These are phyloP conservation scores for Cadophora gregata DNA, from an alignment of 2,329 filamentous ascomycete species.

Conservation along the genomic window DNA sequence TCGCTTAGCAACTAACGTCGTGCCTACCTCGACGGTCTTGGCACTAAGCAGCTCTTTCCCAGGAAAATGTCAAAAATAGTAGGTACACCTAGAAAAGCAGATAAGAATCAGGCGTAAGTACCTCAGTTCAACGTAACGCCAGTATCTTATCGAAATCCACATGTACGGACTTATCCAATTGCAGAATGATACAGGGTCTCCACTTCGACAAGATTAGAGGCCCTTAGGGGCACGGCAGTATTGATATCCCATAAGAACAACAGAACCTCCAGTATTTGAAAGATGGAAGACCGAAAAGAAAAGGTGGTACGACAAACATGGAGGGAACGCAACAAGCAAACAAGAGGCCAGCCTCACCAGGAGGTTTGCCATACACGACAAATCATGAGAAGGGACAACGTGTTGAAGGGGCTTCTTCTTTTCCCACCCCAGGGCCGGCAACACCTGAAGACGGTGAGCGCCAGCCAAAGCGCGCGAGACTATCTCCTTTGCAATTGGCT, in stretches of 20 bases:
- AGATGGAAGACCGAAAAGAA: not conserved
- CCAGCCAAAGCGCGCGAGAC: not conserved
- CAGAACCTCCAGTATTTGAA: not conserved
- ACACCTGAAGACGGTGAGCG: too few species aligned
- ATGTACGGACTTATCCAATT: not conserved
- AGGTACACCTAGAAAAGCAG: too few species aligned
- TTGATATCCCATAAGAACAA: not conserved
- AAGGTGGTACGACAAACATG: not conserved
- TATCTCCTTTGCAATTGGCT: too few species aligned
- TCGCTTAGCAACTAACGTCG: not conserved
- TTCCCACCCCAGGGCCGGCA: too few species aligned
- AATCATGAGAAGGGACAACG: not conserved
- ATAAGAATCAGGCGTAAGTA: too few species aligned
- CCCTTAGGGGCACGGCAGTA: not conserved
- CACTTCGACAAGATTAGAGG: not conserved
- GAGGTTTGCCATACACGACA: not conserved
- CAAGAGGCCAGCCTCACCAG: not conserved
- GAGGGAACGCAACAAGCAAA: not conserved
- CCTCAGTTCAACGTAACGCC: not conserved
- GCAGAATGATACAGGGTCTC: not conserved
- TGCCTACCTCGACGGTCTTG: not conserved
- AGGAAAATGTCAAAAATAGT: not conserved
- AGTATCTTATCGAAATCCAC: not conserved
- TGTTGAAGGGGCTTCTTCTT: not conserved
- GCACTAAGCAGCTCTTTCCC: not conserved